Evolutionary conservation across 139 green algal species (phyloP).

Genomic region (Chlamydomonas sphaeroides): DNA sequence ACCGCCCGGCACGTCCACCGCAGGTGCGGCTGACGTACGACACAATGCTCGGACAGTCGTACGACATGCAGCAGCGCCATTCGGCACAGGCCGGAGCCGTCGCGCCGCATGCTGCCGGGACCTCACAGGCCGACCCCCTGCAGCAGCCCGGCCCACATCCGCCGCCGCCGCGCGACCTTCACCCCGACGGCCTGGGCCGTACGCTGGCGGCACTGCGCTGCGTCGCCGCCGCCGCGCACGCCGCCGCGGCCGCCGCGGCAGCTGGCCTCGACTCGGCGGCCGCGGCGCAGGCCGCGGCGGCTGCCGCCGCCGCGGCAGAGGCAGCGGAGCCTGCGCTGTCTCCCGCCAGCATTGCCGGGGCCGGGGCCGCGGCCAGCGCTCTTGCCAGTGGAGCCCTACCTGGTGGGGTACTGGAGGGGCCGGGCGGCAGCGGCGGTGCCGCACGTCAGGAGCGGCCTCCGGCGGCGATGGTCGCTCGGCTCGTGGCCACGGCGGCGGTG

Average conservation of each 20-base stretch:
- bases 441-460: background rate
- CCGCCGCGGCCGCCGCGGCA: background rate
- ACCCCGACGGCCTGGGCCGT: background rate
- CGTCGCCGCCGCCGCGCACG: background rate
- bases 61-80: background rate
- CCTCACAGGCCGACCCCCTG: background rate
- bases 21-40: slow-evolving; percentile 21
- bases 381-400: too few species aligned
- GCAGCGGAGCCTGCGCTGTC: too few species aligned
- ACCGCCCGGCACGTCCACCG: too few species aligned
- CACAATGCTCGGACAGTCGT: slow-evolving; percentile 16
- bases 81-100: background rate
- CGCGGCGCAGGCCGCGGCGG: background rate
- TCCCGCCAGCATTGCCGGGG: too few species aligned
- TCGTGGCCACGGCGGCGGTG: slow-evolving; percentile 32
- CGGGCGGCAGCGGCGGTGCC: too few species aligned
- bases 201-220: background rate
- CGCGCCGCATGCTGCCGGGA: too few species aligned
- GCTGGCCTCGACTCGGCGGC: background rate
- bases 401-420: too few species aligned
- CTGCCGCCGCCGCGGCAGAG: background rate
- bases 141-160: background rate
- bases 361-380: too few species aligned
- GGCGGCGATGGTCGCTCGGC: background rate
- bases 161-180: background rate